Evolutionary conservation across 116 monocot genomes (phyloP).

Genomic region (Zostera marina): DNA sequence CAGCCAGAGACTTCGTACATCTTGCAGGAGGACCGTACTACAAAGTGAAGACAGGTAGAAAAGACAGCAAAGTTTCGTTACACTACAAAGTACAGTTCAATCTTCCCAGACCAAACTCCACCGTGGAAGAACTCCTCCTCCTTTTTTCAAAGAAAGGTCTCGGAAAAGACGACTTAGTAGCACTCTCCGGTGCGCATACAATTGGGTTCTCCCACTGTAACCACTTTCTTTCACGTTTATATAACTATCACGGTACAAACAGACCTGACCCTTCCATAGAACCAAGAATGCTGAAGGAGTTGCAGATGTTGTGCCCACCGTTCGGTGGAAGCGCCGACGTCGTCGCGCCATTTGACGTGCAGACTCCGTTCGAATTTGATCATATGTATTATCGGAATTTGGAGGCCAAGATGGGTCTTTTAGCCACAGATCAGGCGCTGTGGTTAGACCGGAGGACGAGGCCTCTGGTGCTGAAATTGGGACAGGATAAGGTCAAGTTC

Average conservation of each 20-base stretch:
- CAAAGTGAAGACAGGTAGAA: slow-evolving; percentile 56
- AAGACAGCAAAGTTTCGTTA: slow-evolving; percentile 64
- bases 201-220: slow-evolving; percentile 86
- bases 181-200: slow-evolving; percentile 83
- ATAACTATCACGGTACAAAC: slow-evolving; percentile 39
- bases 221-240: slow-evolving; percentile 60
- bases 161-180: slow-evolving; percentile 39
- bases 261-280: slow-evolving; percentile 55
- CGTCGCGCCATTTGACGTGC: slow-evolving; percentile 65
- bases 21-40: slow-evolving; percentile 86
- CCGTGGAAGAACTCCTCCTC: slow-evolving; percentile 43
- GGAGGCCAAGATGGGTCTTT: slow-evolving; percentile 50
- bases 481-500: slow-evolving; percentile 42
- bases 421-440: slow-evolving; percentile 63
- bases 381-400: slow-evolving; percentile 57
- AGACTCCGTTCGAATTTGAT: slow-evolving; percentile 70
- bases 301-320: slow-evolving; percentile 62
- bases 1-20: slow-evolving; percentile 71
- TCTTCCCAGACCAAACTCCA: slow-evolving; percentile 67
- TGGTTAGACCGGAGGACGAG: slow-evolving; percentile 40
- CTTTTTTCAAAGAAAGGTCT: background rate
- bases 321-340: slow-evolving; percentile 58
- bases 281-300: slow-evolving; percentile 47
- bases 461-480: slow-evolving; percentile 38
- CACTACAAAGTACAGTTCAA: slow-evolving; percentile 29